Percentiles rank a stretch among this genome's conserved stretches.
phyloP scores from a whole-genome alignment of 805 yeast species.

The Starmerella bombi region DNA sequence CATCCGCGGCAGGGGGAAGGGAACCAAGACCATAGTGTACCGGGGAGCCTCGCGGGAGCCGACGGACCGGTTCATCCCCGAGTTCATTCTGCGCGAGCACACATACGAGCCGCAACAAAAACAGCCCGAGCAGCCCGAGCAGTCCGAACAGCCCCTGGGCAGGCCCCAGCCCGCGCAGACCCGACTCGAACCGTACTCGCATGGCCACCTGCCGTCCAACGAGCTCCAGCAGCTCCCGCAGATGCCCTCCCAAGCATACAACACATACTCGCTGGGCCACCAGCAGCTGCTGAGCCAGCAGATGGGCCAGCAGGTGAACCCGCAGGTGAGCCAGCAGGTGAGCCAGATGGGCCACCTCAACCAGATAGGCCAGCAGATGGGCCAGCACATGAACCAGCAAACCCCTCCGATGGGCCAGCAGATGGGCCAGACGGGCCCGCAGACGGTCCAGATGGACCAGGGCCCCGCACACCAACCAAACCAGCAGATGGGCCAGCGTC shows the following conservation, averaged over 20 bases:
- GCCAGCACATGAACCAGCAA: not conserved
- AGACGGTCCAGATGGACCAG: no score
- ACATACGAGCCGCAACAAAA: not conserved
- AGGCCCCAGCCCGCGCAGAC: not conserved
- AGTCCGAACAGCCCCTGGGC: not conserved
- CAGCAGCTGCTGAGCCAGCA: not conserved
- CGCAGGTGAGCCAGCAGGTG: not conserved
- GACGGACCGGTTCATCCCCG: not conserved
- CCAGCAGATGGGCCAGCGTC: no score
- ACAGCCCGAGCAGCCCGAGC: not conserved
- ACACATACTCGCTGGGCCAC: not conserved
- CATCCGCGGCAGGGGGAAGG: slow-evolving; percentile 78
- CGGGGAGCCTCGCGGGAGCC: not conserved
- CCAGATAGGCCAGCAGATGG: no score
- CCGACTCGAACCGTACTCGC: no score
- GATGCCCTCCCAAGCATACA: not conserved
- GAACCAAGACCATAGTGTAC: slow-evolving; percentile 20
- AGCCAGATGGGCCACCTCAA: not conserved
- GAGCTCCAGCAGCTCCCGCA: no score
- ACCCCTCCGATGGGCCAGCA: no score
- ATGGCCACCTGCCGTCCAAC: no score
- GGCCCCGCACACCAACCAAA: no score
- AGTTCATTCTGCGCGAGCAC: not conserved
- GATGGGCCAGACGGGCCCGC: no score
- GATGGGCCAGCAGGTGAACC: no score